Conservation (phyloP, 2,329 filamentous ascomycete genomes). For the Aspergillus hortae region DNA sequence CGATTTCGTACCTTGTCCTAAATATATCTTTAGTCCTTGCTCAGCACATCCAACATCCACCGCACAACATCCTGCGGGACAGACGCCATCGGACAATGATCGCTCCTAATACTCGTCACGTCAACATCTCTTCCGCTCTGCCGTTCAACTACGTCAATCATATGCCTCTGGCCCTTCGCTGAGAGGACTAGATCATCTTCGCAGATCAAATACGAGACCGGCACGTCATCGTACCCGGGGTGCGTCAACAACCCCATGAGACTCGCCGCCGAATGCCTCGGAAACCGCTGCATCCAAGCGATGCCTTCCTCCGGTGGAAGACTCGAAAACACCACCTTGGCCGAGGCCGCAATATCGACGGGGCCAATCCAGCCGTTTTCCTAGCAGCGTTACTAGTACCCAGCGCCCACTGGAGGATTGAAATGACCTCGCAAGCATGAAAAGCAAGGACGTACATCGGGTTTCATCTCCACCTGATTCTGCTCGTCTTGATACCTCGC, state of each 20-base stretch:
- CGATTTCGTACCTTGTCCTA: too few relatives aligned
- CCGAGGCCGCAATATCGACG: too few relatives aligned
- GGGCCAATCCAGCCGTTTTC: too few relatives aligned
- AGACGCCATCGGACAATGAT: not conserved
- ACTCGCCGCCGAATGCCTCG: not conserved
- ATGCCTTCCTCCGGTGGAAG: not conserved
- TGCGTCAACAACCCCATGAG: not conserved
- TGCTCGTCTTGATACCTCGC: not conserved
- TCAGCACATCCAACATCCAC: not conserved
- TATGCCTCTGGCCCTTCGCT: not conserved
- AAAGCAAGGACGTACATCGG: too few relatives aligned
- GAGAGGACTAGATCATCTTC: not conserved
- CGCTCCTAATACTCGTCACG: not conserved
- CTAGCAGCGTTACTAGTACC: too few relatives aligned
- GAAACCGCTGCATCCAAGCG: not conserved
- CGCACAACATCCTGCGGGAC: not conserved
- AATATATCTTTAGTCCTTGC: not conserved
- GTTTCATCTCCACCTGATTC: not conserved
- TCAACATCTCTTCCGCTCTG: slow-evolving; percentile 1
- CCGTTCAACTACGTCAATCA: not conserved
- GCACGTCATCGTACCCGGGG: not conserved
- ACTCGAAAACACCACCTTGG: too few relatives aligned
- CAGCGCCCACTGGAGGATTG: too few relatives aligned
- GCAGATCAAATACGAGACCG: slow-evolving; percentile 1
- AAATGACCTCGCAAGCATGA: too few relatives aligned